Evolutionary conservation across 1,139 yeast genomes (phyloP), one percentile per base, ranked within the genome.

Genomic region (Pichia sp.): DNA sequence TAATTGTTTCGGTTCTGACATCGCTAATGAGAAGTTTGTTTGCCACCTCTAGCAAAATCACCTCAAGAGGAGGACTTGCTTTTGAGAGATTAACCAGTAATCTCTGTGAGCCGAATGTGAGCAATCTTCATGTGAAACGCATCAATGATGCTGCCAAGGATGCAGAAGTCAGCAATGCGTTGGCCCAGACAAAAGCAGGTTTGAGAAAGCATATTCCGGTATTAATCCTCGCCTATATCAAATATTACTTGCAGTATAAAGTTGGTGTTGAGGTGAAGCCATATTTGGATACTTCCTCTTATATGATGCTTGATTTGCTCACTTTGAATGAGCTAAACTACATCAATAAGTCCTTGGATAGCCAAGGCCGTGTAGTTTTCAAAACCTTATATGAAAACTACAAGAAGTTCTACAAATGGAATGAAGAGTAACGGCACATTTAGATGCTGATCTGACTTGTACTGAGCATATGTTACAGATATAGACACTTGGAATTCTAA

Each of bases 401-500:
- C 71, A 81, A 81, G 67, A 83, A 80, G 62, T 78, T 78, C 60
- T 97, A 97, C 54, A 89, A 87, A 68, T 92, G 98, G 98, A 82
- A 73, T 57, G 90, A 83, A 59, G 77, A 76, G 54, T 78, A 68
- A 38, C 15, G 8, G 19, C 15, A 13, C 16, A 13, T 36, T 36
- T 13, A 36, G 15, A 36, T 36, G 40, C 40, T 23, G 26, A 23
- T 23, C 26, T 23, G 26, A 23, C 26, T 23, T 23, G 26, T 23
- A 23, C 26, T 23, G 26, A 23, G 26, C 26, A 23, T 23, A 23
- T 23, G 26, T 23, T 23, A 23, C 26, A 23, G 26, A 23, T 23
- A 23, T 23, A 23, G 26, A 23, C 26, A 23, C 26, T 23, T 23
- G 26, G 26, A 23, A 23, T 23, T 23, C 26, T 23, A 23, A 23